Evolutionary conservation across 352 stramenopile genomes (phyloP).

Genomic region (Globisporangium echinulatum): DNA sequence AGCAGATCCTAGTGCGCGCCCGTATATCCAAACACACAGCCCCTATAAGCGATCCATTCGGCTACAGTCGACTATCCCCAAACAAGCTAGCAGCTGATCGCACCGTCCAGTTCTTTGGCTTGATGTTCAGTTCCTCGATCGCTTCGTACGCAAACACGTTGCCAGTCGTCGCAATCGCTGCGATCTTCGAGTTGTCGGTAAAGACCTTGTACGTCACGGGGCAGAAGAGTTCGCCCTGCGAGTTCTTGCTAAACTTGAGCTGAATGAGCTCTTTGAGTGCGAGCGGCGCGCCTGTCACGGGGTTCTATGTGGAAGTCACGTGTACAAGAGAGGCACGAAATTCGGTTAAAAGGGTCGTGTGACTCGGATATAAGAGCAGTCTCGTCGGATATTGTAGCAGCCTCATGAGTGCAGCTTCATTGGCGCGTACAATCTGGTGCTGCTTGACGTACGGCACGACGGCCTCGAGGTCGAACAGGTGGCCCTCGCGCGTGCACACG

Average conservation of each 20-base stretch:
- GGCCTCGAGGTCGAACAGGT: conserved; percentile 96
- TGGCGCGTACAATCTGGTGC: conserved; percentile 82
- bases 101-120: conserved; percentile 94
- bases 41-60: too few species aligned
- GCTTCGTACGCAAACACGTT: conserved; percentile 98
- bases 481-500: conserved; percentile 92
- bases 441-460: conserved; percentile 96
- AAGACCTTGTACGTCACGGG: conserved; percentile 97
- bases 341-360: not conserved
- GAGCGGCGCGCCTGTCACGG: conserved; percentile 90
- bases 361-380: too few species aligned
- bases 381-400: too few species aligned
- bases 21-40: too few species aligned
- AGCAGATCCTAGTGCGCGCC: conserved; percentile 80
- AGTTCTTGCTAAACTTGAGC: conserved; percentile 80
- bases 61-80: too few species aligned
- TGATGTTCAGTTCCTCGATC: conserved; percentile 98
- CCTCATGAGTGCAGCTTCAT: too few species aligned
- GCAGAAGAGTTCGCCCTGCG: conserved; percentile 72
- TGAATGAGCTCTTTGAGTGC: conserved; percentile 92
- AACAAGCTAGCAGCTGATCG: not conserved
- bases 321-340: not conserved
- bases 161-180: conserved; percentile 65
- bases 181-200: conserved; percentile 86
- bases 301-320: conserved; percentile 61